These are phyloP conservation scores for Umbelopsis vinacea DNA, from an alignment of 192 early-diverging fungal genomes.

Conservation along the genomic window DNA sequence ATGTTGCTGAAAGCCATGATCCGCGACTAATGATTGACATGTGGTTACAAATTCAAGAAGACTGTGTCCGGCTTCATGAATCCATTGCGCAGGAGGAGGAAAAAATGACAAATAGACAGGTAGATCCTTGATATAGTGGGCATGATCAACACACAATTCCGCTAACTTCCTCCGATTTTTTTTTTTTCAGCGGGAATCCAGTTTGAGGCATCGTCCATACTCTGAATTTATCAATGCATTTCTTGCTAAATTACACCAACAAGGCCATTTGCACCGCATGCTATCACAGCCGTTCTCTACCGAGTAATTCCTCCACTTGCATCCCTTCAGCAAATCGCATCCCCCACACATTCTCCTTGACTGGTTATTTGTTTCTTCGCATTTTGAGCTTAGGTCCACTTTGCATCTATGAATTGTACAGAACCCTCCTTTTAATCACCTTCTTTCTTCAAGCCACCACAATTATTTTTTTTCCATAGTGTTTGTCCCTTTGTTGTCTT, in stretches of 20 bases:
- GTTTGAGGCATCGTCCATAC: conserved; percentile 5
- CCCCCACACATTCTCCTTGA: too few relatives aligned
- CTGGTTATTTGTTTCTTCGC: too few relatives aligned
- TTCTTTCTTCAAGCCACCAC: neutral
- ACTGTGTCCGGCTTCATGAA: conserved; percentile 33
- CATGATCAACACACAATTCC: neutral
- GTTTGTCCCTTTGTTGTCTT: neutral
- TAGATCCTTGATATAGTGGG: neutral
- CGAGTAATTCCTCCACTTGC: neutral
- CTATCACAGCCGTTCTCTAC: neutral
- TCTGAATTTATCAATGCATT: conserved; percentile 21
- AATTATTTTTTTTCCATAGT: neutral
- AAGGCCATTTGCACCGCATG: conserved; percentile 12
- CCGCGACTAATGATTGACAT: conserved; percentile 25
- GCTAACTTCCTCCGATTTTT: neutral
- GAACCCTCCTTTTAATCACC: neutral
- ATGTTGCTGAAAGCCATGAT: neutral
- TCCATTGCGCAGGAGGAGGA: conserved; percentile 34
- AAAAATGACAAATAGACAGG: conserved; percentile 24
- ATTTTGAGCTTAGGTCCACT: too few relatives aligned
- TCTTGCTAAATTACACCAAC: conserved; percentile 16
- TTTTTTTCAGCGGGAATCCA: neutral
- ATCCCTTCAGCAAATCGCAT: neutral
- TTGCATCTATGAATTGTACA: too few relatives aligned
- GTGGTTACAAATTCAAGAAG: conserved; percentile 41